Evolutionary conservation across 805 yeast genomes (phyloP).

Genomic region (Hanseniaspora valbyensis): DNA sequence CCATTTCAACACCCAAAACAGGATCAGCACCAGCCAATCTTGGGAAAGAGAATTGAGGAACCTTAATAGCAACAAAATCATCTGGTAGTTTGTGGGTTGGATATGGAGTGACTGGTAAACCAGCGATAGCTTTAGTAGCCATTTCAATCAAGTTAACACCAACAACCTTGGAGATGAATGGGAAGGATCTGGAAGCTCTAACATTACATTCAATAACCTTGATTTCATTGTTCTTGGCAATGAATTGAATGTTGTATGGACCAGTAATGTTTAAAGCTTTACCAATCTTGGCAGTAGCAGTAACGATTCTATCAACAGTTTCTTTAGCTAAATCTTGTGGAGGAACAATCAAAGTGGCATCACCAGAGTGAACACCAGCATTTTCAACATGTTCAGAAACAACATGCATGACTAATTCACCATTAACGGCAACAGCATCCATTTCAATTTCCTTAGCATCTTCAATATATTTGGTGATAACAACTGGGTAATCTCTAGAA

Average conservation of each 20-base stretch:
- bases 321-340: constrained; percentile 67
- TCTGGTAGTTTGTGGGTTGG: constrained; percentile 83
- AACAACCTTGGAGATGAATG: constrained; percentile 93
- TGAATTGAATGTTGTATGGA: constrained; percentile 97
- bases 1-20: constrained; percentile 96
- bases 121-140: constrained; percentile 94
- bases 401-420: constrained; percentile 84
- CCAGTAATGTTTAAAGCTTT: constrained; percentile 92
- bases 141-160: constrained; percentile 92
- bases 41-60: constrained; percentile 95
- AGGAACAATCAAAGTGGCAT: constrained; percentile 89
- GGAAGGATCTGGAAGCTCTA: constrained; percentile 98
- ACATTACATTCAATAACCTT: constrained; percentile 98
- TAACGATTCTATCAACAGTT: constrained; percentile 63
- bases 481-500: constrained; percentile 94
- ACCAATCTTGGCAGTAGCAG: constrained; percentile 87
- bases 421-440: constrained; percentile 89
- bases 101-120: constrained; percentile 75
- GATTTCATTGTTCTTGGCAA: constrained; percentile 55
- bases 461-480: constrained; percentile 87
- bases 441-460: constrained; percentile 96
- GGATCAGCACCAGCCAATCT: constrained; percentile 97
- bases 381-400: constrained; percentile 96
- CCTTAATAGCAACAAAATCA: constrained; percentile 91
- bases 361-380: constrained; percentile 98